Percentiles rank a stretch among this genome's conserved stretches.
Evolutionary conservation across 257 asterid genomes (phyloP).

Genomic region (Vinca minor): DNA sequence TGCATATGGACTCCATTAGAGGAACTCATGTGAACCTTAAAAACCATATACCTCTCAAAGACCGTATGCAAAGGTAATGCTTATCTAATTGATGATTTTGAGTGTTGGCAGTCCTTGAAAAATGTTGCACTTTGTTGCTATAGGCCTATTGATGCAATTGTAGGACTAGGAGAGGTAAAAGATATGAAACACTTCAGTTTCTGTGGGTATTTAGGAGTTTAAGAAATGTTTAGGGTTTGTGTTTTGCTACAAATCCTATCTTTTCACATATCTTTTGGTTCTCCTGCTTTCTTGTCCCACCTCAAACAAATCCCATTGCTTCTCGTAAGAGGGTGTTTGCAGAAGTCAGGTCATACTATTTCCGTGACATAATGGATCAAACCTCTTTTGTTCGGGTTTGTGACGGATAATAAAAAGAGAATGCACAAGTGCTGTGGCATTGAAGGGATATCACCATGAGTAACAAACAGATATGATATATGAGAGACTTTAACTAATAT

Average conservation of each 20-base stretch:
- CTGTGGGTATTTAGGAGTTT: neutral
- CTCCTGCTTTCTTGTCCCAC: neutral
- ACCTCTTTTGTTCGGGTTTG: neutral
- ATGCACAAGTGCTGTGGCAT: neutral
- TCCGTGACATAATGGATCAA: neutral
- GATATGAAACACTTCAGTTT: neutral
- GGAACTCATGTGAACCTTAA: slow-evolving; percentile 42
- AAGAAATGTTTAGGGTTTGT: neutral
- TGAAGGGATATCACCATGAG: neutral
- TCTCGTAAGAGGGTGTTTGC: neutral
- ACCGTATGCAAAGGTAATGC: slow-evolving; percentile 29
- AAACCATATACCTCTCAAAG: slow-evolving; percentile 19
- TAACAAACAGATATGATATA: neutral
- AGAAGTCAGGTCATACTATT: neutral
- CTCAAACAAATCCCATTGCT: neutral
- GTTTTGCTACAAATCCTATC: neutral
- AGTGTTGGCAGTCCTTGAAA: neutral
- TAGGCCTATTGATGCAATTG: neutral
- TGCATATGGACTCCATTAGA: slow-evolving; percentile 45
- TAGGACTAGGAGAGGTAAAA: neutral
- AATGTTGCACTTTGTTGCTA: neutral
- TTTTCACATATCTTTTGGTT: neutral
- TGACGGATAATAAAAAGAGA: neutral
- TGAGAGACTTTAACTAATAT: neutral
- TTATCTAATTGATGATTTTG: neutral